Evolutionary conservation across 768 basidiomycete species (phyloP).

Genomic region (Nidularia pulvinata): DNA sequence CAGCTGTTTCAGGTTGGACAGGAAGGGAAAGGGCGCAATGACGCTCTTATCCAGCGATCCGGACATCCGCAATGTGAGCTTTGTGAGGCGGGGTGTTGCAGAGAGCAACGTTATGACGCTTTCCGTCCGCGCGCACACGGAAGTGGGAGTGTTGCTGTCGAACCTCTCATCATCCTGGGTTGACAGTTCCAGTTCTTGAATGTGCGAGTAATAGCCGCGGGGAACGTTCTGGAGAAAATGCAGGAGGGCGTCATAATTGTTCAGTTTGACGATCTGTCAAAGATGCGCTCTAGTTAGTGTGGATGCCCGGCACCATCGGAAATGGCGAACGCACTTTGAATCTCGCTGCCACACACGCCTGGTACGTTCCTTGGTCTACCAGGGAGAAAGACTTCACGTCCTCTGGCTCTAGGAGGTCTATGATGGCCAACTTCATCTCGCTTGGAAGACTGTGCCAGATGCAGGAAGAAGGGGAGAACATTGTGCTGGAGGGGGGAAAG

Average conservation of each 20-base stretch:
- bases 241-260: conserved; percentile 39
- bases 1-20: conserved; percentile 41
- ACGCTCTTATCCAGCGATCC: conserved; percentile 48
- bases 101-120: conserved; percentile 48
- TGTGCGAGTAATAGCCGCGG: conserved; percentile 42
- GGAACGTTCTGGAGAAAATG: conserved; percentile 62
- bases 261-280: conserved; percentile 46
- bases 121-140: conserved; percentile 32
- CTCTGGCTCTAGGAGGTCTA: conserved; percentile 41
- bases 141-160: conserved; percentile 8
- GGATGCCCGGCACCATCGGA: background rate
- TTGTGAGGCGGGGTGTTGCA: conserved; percentile 44
- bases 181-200: conserved; percentile 53
- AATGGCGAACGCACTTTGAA: conserved; percentile 48
- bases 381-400: conserved; percentile 47
- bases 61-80: conserved; percentile 44
- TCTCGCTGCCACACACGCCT: conserved; percentile 52
- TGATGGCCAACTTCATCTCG: conserved; percentile 64
- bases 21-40: conserved; percentile 44
- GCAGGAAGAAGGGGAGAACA: conserved; percentile 23
- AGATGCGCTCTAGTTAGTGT: background rate
- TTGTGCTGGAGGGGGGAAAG: conserved; percentile 11
- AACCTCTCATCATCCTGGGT: conserved; percentile 18
- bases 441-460: conserved; percentile 56
- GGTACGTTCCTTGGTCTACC: conserved; percentile 49